Evolutionary conservation across 2,329 filamentous ascomycete genomes (phyloP).

Genomic region (Sclerotinia subarctica): DNA sequence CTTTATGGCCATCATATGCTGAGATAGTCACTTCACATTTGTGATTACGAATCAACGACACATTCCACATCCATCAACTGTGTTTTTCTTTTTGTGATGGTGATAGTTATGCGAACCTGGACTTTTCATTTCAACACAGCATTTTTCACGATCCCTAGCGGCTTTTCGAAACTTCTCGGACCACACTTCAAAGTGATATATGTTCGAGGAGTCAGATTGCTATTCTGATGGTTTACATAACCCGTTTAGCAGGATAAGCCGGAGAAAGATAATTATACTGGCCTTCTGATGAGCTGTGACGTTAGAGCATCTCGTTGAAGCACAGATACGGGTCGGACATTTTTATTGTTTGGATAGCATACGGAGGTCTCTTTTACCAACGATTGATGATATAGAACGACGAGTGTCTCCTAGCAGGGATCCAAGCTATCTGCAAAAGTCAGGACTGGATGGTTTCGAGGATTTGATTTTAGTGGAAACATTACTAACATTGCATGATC

Average conservation of each 20-base stretch:
- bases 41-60: constrained; percentile 37
- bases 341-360: not conserved
- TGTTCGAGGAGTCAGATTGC: constrained; percentile 39
- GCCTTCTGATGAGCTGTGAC: constrained; percentile 63
- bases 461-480: not conserved
- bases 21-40: constrained; percentile 36
- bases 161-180: constrained; percentile 39
- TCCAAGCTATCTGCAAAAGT: not conserved
- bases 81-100: constrained; percentile 22
- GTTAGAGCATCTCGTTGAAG: constrained; percentile 56
- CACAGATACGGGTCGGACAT: constrained; percentile 68
- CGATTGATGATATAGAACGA: not conserved
- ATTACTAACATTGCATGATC: not conserved
- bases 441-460: too few species aligned
- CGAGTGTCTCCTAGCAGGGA: not conserved
- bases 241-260: constrained; percentile 30
- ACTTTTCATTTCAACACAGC: constrained; percentile 23
- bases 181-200: constrained; percentile 36
- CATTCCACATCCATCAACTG: constrained; percentile 32
- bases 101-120: constrained; percentile 8
- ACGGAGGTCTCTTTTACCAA: not conserved
- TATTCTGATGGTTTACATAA: constrained; percentile 36
- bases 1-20: constrained; percentile 33
- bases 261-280: constrained; percentile 40
- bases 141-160: constrained; percentile 22